phyloP scores from a whole-genome alignment of 768 basidiomycete species.

The Phaeotremella skinneri region DNA sequence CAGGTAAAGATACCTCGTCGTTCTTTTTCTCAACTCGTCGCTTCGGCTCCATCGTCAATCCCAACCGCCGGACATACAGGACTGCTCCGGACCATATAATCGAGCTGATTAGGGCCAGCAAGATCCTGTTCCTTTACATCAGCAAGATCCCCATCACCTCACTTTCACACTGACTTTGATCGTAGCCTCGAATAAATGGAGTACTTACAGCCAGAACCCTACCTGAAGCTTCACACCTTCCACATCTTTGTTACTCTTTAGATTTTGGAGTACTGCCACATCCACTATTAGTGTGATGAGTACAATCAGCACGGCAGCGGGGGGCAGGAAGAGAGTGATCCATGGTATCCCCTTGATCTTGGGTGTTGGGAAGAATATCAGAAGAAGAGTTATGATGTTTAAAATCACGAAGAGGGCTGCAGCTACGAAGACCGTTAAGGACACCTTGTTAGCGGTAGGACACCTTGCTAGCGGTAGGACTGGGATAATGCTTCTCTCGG shows the following conservation, averaged over 20 bases:
- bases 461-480: not conserved
- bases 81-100: conserved; percentile 2
- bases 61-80: not conserved
- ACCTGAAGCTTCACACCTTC: not conserved
- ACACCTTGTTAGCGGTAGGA: too few species aligned
- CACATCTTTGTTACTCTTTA: not conserved
- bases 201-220: conserved; percentile 12
- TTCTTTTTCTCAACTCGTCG: conserved; percentile 9
- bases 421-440: conserved; percentile 1
- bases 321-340: not conserved
- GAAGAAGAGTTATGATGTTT: not conserved
- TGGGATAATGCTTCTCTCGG: not conserved
- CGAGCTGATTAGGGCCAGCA: conserved; percentile 6
- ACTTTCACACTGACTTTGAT: not conserved
- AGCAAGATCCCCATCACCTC: not conserved
- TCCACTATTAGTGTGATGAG: not conserved
- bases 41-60: conserved; percentile 1
- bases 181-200: not conserved
- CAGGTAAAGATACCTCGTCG: conserved; percentile 3
- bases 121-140: conserved; percentile 7
- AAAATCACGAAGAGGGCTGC: conserved; percentile 12
- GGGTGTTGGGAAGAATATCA: conserved; percentile 15
- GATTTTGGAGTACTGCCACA: not conserved
- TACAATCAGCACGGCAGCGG: not conserved
- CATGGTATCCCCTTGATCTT: conserved; percentile 6